Conservation (phyloP, 768 basidiomycete genomes). For the Pholiota molesta region DNA sequence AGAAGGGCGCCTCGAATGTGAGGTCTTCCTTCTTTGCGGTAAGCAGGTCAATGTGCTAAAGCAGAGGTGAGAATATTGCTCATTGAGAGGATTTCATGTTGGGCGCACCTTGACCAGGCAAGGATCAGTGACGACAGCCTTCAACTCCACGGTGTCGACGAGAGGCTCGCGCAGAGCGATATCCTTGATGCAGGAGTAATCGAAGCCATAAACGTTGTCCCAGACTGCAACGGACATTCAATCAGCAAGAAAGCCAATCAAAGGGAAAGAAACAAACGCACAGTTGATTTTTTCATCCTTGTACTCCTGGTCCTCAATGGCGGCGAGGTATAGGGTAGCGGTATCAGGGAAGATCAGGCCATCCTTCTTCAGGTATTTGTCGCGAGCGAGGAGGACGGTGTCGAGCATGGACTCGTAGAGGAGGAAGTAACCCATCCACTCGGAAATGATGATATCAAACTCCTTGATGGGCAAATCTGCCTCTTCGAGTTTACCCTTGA, state of each 20-base stretch:
- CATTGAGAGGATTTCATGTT: neutral
- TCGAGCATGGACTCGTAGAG: conserved; percentile 99
- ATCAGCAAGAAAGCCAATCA: neutral
- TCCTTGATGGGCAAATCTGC: conserved; percentile 83
- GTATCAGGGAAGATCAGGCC: conserved; percentile 97
- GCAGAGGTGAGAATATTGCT: conserved; percentile 3
- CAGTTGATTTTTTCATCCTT: conserved; percentile 99
- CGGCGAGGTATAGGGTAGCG: conserved; percentile 90
- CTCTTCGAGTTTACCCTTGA: conserved; percentile 98
- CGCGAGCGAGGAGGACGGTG: conserved; percentile 94
- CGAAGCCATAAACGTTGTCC: conserved; percentile 99
- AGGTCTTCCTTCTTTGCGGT: conserved; percentile 97
- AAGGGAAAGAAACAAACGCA: conserved; percentile 43
- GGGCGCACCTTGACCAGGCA: conserved; percentile 77
- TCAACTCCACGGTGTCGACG: conserved; percentile 98
- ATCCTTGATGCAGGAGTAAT: conserved; percentile 99
- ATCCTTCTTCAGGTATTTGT: conserved; percentile 91
- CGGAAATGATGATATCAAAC: conserved; percentile 99
- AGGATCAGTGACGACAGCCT: conserved; percentile 92
- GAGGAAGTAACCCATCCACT: conserved; percentile 99
- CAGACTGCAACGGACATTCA: conserved; percentile 64
- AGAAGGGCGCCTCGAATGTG: conserved; percentile 80
- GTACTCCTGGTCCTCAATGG: conserved; percentile 99
- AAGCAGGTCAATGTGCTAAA: conserved; percentile 82
- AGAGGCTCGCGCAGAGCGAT: conserved; percentile 95